A percentile compares a stretch with the other conserved stretches of the same genome.
These are phyloP conservation scores for Salix purpurea DNA, from an alignment of 345 rosid genomes.

Conservation along the genomic window DNA sequence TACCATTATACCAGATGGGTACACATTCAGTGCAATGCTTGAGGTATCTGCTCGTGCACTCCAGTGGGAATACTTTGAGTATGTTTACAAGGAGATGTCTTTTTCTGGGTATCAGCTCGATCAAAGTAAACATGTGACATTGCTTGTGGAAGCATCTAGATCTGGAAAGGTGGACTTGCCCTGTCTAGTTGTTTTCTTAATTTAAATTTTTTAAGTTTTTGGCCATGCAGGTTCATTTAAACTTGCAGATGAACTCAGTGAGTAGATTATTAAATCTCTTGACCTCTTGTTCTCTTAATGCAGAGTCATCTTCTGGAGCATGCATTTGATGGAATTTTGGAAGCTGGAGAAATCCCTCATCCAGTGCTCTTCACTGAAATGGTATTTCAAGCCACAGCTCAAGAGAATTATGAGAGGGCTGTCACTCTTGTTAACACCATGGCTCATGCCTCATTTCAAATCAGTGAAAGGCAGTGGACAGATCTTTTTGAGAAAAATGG, in stretches of 20 bases:
- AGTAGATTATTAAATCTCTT: background rate
- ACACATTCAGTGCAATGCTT: slow-evolving; percentile 76
- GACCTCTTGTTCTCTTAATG: slow-evolving; percentile 23
- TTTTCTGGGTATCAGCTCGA: slow-evolving; percentile 63
- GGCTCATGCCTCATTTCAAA: slow-evolving; percentile 76
- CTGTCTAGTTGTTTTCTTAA: background rate
- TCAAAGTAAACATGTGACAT: slow-evolving; percentile 54
- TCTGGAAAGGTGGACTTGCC: slow-evolving; percentile 68
- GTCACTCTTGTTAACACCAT: slow-evolving; percentile 48
- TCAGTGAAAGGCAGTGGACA: slow-evolving; percentile 72
- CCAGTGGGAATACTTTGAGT: slow-evolving; percentile 91
- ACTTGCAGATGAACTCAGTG: background rate
- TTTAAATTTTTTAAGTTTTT: background rate
- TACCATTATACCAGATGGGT: slow-evolving; percentile 51
- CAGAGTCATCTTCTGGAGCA: slow-evolving; percentile 80
- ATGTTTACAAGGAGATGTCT: slow-evolving; percentile 70
- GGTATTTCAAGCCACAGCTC: slow-evolving; percentile 55
- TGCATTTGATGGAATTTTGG: slow-evolving; percentile 70
- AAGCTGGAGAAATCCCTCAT: slow-evolving; percentile 78
- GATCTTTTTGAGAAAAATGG: slow-evolving; percentile 43
- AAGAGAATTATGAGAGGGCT: slow-evolving; percentile 55
- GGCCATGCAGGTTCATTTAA: background rate
- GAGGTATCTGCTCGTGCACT: slow-evolving; percentile 77
- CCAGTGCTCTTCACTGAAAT: slow-evolving; percentile 60
- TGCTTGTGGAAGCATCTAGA: slow-evolving; percentile 72